Conservation (phyloP, 164 flowering plant species). For the Nymphaea colorata region DNA sequence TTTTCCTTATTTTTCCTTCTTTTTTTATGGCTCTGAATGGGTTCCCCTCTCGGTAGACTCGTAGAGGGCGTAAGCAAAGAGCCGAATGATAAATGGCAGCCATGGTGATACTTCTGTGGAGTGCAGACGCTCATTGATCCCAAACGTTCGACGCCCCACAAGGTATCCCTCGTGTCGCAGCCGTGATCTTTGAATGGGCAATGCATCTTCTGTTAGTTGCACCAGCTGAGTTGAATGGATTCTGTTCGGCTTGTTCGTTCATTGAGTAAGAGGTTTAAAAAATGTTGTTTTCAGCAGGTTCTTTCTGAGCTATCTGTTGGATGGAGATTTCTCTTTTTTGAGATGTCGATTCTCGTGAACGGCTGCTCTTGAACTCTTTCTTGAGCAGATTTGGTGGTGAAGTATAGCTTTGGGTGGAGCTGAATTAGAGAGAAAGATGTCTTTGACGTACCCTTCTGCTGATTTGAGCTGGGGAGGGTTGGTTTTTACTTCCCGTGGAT, state of each 20-base stretch:
- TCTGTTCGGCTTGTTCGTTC: not conserved
- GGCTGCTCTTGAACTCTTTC: no score
- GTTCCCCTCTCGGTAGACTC: not conserved
- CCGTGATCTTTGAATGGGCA: not conserved
- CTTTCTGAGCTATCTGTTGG: not conserved
- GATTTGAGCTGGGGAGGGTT: slow-evolving; percentile 33
- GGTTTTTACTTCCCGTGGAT: slow-evolving; percentile 40
- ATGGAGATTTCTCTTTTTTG: not conserved
- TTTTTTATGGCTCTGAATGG: not conserved
- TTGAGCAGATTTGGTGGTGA: not conserved
- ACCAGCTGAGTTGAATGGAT: not conserved
- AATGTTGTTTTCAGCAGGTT: not conserved
- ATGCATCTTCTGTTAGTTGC: not conserved
- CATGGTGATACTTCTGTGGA: not conserved
- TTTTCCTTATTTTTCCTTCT: not conserved
- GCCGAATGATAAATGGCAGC: not conserved
- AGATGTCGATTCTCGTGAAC: no score
- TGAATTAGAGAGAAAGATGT: slow-evolving; percentile 35
- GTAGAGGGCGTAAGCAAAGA: not conserved
- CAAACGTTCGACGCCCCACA: not conserved
- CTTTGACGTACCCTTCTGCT: slow-evolving; percentile 44
- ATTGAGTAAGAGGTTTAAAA: no score
- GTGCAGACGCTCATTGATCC: not conserved
- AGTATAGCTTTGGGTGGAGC: not conserved
- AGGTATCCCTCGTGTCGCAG: not conserved